Conservation (phyloP, 1,139 yeast species). For the Kodamaea plutei region DNA sequence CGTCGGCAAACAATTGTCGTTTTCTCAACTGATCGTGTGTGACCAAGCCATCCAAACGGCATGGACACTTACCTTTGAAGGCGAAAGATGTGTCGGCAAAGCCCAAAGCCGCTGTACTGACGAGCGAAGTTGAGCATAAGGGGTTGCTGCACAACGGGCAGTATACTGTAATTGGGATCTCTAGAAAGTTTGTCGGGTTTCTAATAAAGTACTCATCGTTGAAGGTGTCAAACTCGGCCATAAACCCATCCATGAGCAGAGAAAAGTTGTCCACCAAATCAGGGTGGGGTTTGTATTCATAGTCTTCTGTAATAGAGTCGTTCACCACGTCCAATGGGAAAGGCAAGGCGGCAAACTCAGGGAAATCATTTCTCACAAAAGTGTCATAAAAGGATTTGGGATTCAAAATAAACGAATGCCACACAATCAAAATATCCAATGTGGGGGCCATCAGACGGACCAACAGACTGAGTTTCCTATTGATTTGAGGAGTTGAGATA, state of each 20-base stretch:
- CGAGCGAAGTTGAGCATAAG: neutral
- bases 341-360: slow-evolving; percentile 20
- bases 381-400: slow-evolving; percentile 28
- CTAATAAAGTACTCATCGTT: neutral
- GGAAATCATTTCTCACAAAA: slow-evolving; percentile 21
- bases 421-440: slow-evolving; percentile 35
- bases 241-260: neutral
- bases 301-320: slow-evolving; percentile 17
- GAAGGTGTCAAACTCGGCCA: no score
- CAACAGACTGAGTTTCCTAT: neutral
- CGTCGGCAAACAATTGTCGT: slow-evolving; percentile 21
- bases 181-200: neutral
- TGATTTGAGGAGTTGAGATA: neutral
- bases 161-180: neutral
- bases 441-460: slow-evolving; percentile 22
- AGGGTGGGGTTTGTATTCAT: slow-evolving; percentile 14
- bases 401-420: slow-evolving; percentile 33
- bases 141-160: neutral
- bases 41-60: neutral
- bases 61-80: neutral
- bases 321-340: slow-evolving; percentile 23
- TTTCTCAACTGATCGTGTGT: slow-evolving; percentile 16
- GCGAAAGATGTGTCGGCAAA: neutral
- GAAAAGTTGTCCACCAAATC: neutral
- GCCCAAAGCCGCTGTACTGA: neutral